A percentile compares a stretch with the other conserved stretches of the same genome.
phyloP scores from a whole-genome alignment of 2,329 filamentous ascomycete species.

The Beauveria scarabaeidicola region DNA sequence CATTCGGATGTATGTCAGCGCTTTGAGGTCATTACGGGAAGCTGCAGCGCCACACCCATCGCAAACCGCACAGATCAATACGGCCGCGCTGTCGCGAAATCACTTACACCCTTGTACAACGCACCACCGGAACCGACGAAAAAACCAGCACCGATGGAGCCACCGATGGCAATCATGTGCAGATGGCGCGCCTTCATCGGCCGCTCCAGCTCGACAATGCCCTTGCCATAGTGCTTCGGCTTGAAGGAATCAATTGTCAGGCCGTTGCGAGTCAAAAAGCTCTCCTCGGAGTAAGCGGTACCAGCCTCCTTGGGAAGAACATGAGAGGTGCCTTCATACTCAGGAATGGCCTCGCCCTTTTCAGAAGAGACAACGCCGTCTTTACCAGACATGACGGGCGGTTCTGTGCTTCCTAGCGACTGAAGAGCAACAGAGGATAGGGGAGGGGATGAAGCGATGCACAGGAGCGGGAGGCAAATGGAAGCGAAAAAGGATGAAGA shows the following conservation, averaged over 20 bases:
- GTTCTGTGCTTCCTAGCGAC: background rate
- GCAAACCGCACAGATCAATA: background rate
- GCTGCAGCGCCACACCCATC: background rate
- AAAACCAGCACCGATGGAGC: conserved; percentile 54
- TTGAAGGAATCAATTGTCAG: conserved; percentile 28
- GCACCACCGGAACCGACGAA: conserved; percentile 52
- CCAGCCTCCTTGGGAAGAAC: conserved; percentile 13
- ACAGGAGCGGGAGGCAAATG: background rate
- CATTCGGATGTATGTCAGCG: conserved; percentile 1
- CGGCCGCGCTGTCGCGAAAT: background rate
- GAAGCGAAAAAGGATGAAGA: background rate
- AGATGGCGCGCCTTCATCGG: conserved; percentile 49
- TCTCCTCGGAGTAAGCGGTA: conserved; percentile 17
- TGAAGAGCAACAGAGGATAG: background rate
- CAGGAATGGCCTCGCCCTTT: conserved; percentile 12
- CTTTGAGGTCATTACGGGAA: background rate
- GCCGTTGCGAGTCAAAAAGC: conserved; percentile 28
- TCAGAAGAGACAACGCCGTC: conserved; percentile 13
- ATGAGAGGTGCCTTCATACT: conserved; percentile 8
- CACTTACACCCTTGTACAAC: conserved; percentile 40
- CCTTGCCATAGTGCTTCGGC: conserved; percentile 22
- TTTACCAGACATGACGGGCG: conserved; percentile 10
- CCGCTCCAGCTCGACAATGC: conserved; percentile 31
- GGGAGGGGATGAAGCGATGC: background rate
- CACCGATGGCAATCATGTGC: conserved; percentile 55